A percentile compares a stretch with the other conserved stretches of the same genome.
Conservation (phyloP, 495 filamentous ascomycete species). For the Aspergillus mulundensis region DNA sequence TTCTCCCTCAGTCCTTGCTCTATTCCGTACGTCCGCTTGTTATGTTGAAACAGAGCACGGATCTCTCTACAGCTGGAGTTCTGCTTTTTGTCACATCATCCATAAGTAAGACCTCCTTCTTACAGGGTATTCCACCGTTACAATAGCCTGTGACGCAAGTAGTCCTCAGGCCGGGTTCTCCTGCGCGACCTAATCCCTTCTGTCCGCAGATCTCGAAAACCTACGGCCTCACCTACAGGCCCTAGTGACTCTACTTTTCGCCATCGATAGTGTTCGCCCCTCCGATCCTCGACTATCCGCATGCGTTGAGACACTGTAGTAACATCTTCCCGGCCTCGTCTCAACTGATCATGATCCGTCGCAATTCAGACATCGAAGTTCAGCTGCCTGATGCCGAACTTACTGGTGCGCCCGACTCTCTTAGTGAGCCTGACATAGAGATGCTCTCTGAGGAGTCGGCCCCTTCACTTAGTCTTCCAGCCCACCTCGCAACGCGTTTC, state of each 20-base stretch:
- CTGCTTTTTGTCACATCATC: not conserved
- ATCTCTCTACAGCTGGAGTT: constrained; percentile 26
- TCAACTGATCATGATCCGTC: constrained; percentile 39
- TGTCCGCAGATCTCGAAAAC: not conserved
- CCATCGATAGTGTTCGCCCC: constrained; percentile 16
- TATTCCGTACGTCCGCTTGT: constrained; percentile 21
- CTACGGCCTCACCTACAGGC: not conserved
- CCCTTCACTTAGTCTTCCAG: constrained; percentile 59
- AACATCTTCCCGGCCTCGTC: not conserved
- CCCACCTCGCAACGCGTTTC: constrained; percentile 84
- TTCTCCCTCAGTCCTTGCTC: constrained; percentile 6
- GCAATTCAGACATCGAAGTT: constrained; percentile 46
- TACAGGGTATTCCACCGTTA: not conserved
- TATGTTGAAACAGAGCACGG: constrained; percentile 43
- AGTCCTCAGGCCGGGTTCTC: not conserved
- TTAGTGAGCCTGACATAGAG: constrained; percentile 36
- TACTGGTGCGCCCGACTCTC: constrained; percentile 26
- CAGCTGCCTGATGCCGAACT: constrained; percentile 42
- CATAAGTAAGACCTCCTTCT: not conserved
- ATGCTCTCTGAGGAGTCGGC: constrained; percentile 44
- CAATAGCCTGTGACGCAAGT: not conserved
- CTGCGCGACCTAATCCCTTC: not conserved
- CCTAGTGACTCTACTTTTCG: constrained; percentile 18
- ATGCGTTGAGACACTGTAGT: not conserved
- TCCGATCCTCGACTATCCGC: not conserved